Base-by-base conservation (phyloP, 2,329 filamentous ascomycete species). In the Nectriaceae sp. region DNA sequence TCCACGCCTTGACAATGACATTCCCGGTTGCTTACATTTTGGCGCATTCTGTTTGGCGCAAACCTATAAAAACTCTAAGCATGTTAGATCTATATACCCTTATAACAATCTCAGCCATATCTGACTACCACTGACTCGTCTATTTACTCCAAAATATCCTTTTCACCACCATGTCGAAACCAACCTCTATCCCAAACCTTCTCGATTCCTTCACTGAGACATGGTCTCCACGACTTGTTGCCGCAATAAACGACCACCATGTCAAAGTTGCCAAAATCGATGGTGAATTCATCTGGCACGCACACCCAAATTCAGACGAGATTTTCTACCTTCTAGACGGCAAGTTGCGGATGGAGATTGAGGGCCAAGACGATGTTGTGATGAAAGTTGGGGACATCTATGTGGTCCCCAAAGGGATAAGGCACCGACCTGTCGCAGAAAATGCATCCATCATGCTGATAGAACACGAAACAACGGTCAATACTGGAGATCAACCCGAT, bases 231-330 rank as follows among this genome's bases (percentile, higher is more conserved):
- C 64, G 60, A 2, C 60, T 70, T 15, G 53, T 72, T 36, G 66
- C 66, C 6, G 52, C 52, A 2, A 48, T 72, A 42, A 70, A 72
- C 52, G 57, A 66, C n/a, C 63, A 70, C 19, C 67, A 74, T 21
- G 63, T 75, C 42, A 71, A 73, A 53, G 59, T 74, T 37, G 70
- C 68, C 42, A 71, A 69, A 20, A 63, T 72, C 5, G 61, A 71
- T 46, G 71, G 70, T 1, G 52, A 56, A 11, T 74, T 74, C 37
- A 65, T 74, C 19, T 73, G 69, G 64, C 72, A 75, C 41, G 59
- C 68, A 0, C 72, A 74, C 38, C 66, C 66, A 1, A 63, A 71
- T 5, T 70, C 70, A 1, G 72, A 74, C 38, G 71, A 75, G 22
- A 52, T 72, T 2, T 75, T 74, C 43, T 72, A 72, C 38, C 47